Evolutionary conservation across 169 alveolate genomes (phyloP), one percentile per base, ranked within the genome.

Genomic region (Plasmodium coatneyi): DNA sequence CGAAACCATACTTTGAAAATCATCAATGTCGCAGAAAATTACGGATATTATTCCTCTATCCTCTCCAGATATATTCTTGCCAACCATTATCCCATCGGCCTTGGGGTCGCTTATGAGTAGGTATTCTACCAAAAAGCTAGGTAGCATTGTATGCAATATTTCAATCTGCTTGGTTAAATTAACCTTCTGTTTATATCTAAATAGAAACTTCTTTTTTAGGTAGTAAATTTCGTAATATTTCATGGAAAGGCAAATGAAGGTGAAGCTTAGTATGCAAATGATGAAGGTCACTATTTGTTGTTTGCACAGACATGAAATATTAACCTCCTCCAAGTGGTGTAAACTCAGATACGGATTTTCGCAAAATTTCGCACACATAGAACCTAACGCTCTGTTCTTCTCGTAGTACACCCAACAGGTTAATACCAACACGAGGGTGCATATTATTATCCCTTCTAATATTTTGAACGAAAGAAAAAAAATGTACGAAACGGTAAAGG

Each of bases 11-110:
- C 97, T 96, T 95, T 98, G 99, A 96, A 99, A 99, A 84, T 98
- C 99, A 92, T 97, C 97, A 32, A 99, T 98, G 95, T 99, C 99
- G 95, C 99, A 98, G 94, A 99, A 99, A 36, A 98, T 93, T 39
- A 99, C 99, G 0, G 99, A 97, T 52, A 99, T 99, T 34, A 96
- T 97, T 41, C 98, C 99, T 87, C 99, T 97, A 80, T 98, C 98
- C 82, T 97, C 98, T 39, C 98, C 98, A 72, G 95, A 91, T 28
- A 91, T 78, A 81, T 92, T 94, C 36, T 96, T 86, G 25, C 96
- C 96, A 19, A 95, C 95, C 79, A 96, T 95, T 74, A 32, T 60
- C 22, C 95, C 96, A 96, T 93, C 97, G 74, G 90, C 92, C 79
- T 89, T 89, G 70, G 90, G 92, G 49, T 54, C 94, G 82, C 94